Percentiles rank a stretch among this genome's conserved stretches.
Evolutionary conservation across 306 rosid species (phyloP).

Genomic region (Acmispon strigosus): DNA sequence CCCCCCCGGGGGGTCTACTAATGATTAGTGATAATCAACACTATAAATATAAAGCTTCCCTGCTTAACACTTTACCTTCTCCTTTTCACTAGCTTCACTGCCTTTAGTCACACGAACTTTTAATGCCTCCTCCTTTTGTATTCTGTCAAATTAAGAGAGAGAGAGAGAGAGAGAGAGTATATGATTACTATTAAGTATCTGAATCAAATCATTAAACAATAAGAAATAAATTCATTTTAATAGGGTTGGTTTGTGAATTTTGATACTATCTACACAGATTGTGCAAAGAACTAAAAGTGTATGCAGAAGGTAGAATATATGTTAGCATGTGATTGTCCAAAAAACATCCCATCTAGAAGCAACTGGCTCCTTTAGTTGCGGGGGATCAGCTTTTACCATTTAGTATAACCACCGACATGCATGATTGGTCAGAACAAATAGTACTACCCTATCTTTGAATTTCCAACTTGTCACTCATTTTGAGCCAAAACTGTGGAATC

Average conservation of each 20-base stretch:
- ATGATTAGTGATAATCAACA: slow-evolving; percentile 1
- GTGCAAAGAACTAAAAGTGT: not conserved
- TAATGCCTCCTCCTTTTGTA: slow-evolving; percentile 85
- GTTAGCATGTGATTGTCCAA: not conserved
- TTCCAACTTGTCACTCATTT: not conserved
- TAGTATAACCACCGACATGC: not conserved
- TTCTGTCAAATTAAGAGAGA: slow-evolving; percentile 36
- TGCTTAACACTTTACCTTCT: slow-evolving; percentile 57
- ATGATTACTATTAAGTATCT: not conserved
- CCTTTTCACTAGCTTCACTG: slow-evolving; percentile 72
- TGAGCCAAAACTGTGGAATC: not conserved
- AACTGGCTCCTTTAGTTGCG: not conserved
- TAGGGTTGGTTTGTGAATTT: not conserved
- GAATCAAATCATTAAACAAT: slow-evolving; percentile 10
- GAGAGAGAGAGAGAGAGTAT: not conserved
- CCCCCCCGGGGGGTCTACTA: not conserved
- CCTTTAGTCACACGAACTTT: slow-evolving; percentile 75
- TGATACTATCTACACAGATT: not conserved
- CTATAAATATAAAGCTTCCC: slow-evolving; percentile 4
- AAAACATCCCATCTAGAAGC: not conserved
- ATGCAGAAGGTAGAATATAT: not conserved
- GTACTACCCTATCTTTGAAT: not conserved
- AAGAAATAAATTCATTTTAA: not conserved
- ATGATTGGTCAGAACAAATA: not conserved
- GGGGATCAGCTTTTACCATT: not conserved